phyloP scores from a whole-genome alignment of 2,329 filamentous ascomycete genomes.

The Sclerotinia nivalis region DNA sequence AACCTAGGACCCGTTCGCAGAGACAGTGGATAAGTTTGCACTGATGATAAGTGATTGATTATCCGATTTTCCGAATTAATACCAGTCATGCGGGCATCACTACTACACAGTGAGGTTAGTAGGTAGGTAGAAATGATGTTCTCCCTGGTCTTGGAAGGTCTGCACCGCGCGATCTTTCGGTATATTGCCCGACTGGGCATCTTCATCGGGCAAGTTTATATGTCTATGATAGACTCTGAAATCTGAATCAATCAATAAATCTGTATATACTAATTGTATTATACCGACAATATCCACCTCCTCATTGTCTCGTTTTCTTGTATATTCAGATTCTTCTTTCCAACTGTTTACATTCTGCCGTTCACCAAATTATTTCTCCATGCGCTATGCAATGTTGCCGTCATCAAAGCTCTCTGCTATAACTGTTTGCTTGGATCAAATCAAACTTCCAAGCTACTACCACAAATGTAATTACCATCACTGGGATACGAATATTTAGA shows the following conservation, averaged over 20 bases:
- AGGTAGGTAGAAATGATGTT: too few species aligned
- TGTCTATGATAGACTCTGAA: too few species aligned
- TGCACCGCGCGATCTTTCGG: too few species aligned
- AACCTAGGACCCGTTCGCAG: conserved; percentile 2
- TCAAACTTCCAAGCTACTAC: background rate
- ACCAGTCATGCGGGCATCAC: background rate
- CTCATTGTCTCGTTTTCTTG: background rate
- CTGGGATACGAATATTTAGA: background rate
- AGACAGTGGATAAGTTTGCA: background rate
- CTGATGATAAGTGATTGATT: background rate
- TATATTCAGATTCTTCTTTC: background rate
- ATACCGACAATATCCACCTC: too few species aligned
- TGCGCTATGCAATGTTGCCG: background rate
- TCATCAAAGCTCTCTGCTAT: background rate
- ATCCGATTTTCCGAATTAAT: background rate
- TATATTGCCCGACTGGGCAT: too few species aligned
- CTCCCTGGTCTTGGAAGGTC: too few species aligned
- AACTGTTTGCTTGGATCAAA: background rate
- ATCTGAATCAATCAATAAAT: too few species aligned
- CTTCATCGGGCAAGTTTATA: too few species aligned
- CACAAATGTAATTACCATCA: background rate
- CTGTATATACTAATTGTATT: too few species aligned
- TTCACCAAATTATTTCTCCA: background rate
- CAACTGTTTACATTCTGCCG: background rate
- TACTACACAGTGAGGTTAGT: too few species aligned